phyloP scores from a whole-genome alignment of 768 basidiomycete genomes.

The Filobasidium floriforme region DNA sequence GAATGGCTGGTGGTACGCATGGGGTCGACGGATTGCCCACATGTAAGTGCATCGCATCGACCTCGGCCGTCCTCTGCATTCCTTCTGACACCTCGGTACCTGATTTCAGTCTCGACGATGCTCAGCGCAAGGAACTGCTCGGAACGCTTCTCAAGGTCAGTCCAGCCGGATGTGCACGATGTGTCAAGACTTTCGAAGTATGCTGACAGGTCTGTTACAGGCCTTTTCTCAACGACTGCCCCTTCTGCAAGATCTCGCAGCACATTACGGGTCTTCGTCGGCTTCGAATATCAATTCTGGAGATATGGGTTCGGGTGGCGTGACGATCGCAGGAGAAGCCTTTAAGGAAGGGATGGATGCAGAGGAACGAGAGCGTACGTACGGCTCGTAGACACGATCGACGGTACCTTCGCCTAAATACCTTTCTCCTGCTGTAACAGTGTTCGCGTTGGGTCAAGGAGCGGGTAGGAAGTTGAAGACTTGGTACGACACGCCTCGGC shows the following conservation, averaged over 20 bases:
- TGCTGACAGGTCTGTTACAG: slow-evolving; percentile 22
- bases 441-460: slow-evolving; percentile 78
- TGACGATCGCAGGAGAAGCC: slow-evolving; percentile 55
- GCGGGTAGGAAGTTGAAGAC: slow-evolving; percentile 65
- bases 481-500: slow-evolving; percentile 61
- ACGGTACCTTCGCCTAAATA: slow-evolving; percentile 16
- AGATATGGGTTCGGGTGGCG: slow-evolving; percentile 61
- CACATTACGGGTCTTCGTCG: slow-evolving; percentile 49
- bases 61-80: too few relatives aligned
- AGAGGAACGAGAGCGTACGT: slow-evolving; percentile 83
- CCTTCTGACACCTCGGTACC: not conserved
- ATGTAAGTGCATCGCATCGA: slow-evolving; percentile 52
- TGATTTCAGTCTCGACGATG: slow-evolving; percentile 62
- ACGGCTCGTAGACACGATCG: not conserved
- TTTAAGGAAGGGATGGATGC: slow-evolving; percentile 87
- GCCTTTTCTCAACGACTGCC: slow-evolving; percentile 40
- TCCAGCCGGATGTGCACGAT: too few relatives aligned
- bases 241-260: slow-evolving; percentile 39
- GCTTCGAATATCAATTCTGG: slow-evolving; percentile 67
- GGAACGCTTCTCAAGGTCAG: slow-evolving; percentile 60
- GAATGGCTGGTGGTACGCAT: slow-evolving; percentile 85
- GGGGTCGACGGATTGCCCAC: slow-evolving; percentile 75
- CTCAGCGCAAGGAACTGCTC: slow-evolving; percentile 64
- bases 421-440: slow-evolving; percentile 47
- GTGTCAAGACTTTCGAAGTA: too few relatives aligned